Evolutionary conservation across 352 stramenopile species (phyloP), one percentile per base, ranked within the genome.

Genomic region (Globisporangium cylindrosporum): DNA sequence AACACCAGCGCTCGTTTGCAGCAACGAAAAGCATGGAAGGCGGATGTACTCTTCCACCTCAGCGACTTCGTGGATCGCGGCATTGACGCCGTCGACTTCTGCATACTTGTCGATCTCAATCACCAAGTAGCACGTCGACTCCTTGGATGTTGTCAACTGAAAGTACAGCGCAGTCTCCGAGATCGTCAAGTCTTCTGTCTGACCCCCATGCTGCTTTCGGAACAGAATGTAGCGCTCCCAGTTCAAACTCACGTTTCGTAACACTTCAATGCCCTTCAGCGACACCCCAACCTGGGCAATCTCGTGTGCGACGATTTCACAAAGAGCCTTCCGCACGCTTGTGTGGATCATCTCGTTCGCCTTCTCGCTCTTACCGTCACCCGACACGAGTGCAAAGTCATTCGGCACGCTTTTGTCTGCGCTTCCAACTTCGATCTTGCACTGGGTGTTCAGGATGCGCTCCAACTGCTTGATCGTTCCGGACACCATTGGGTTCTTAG

Each of bases 141-240:
- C 85, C 51, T 95, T 95, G 7, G 86, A 93, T 4, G 82, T 89
- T 41, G 84, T 92, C 18, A 95, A 70, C 71, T 92, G 84, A 62
- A 95, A 93, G 75, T 86, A 95, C 18, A 95, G 66, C 27, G 88
- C 84, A n/a, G 80, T 84, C 14, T 91, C 78, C 7, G 88, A 95
- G n/a, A 95, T 92, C 20, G 88, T 81, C n/a, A 95, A 68, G 66
- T 93, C 84, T 64, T 93, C 82, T 22, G 80, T 83, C 61, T 91
- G 84, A 12, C 80, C 87, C 9, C 88, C 84, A 46, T 93, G 86
- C 24, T 95, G 85, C 63, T 93, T 84, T 25, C 88, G 82, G 43
- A 95, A 95, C 71, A 86, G 73, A 56, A 95, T 86, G 70, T 95
- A 95, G 2, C 86, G 81, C 49, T 95, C 88, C 88, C 88, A 95